phyloP scores from a whole-genome alignment of 1,139 yeast species.

The Yamadazyma triangularis region DNA sequence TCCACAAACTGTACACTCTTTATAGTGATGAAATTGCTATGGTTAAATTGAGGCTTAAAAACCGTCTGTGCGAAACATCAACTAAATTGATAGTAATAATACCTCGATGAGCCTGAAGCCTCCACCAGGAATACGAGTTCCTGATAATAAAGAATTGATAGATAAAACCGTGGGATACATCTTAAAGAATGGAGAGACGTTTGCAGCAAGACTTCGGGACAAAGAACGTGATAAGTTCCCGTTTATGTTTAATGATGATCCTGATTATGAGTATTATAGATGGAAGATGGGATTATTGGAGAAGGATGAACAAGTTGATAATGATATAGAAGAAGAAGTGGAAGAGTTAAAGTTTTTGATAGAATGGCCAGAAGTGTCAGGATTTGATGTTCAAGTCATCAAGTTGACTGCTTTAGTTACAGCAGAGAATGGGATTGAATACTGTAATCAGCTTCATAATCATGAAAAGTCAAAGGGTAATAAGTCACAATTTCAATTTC shows the following conservation, averaged over 20 bases:
- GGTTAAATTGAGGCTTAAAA: too few species aligned
- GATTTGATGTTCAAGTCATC: conserved; percentile 63
- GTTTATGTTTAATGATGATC: conserved; percentile 53
- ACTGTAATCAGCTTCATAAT: conserved; percentile 30
- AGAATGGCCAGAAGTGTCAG: conserved; percentile 52
- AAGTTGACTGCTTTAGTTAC: conserved; percentile 70
- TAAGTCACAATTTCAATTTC: conserved; percentile 64
- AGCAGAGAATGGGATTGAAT: conserved; percentile 51
- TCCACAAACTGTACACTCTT: too few species aligned
- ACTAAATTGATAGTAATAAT: too few species aligned
- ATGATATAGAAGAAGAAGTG: conserved; percentile 6
- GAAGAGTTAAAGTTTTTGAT: conserved; percentile 43
- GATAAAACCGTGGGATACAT: conserved; percentile 75
- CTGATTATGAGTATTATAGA: conserved; percentile 55
- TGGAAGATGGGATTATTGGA: conserved; percentile 24
- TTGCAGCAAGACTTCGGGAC: conserved; percentile 56
- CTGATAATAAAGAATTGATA: conserved; percentile 57
- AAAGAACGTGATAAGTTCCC: conserved; percentile 53
- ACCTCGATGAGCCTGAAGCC: too few species aligned
- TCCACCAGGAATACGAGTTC: conserved; percentile 46
- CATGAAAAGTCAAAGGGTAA: conserved; percentile 35
- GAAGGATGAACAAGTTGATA: not conserved
- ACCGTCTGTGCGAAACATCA: too few species aligned
- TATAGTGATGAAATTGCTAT: too few species aligned
- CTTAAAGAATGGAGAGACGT: conserved; percentile 58